phyloP scores from a whole-genome alignment of 2,329 filamentous ascomycete genomes.

The Beauveria medogensis region DNA sequence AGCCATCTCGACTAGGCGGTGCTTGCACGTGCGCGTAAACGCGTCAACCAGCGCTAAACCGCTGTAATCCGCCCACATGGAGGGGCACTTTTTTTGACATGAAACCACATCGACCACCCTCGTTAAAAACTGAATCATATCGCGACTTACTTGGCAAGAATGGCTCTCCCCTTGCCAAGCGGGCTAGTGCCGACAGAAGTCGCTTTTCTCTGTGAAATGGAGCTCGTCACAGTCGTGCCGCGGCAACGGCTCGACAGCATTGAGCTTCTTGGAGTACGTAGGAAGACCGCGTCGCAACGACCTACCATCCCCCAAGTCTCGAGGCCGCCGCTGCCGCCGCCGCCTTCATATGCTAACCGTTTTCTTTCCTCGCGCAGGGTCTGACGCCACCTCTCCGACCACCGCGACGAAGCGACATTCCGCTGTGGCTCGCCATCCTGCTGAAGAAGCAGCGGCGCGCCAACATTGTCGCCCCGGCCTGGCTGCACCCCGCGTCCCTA shows the following conservation, averaged over 20 bases:
- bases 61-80: background rate
- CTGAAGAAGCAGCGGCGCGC: constrained; percentile 90
- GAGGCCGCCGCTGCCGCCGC: background rate
- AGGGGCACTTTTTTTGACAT: background rate
- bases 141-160: constrained; percentile 16
- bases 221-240: constrained; percentile 85
- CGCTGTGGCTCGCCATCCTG: constrained; percentile 90
- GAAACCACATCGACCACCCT: background rate
- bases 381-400: constrained; percentile 68
- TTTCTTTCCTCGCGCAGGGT: constrained; percentile 48
- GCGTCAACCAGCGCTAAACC: too few species aligned
- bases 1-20: too few species aligned
- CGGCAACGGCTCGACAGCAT: constrained; percentile 84
- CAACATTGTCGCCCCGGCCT: constrained; percentile 85
- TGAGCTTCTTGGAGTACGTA: constrained; percentile 72
- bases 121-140: background rate
- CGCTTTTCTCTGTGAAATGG: constrained; percentile 95
- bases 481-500: constrained; percentile 73
- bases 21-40: too few species aligned
- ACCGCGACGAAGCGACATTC: constrained; percentile 69
- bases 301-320: constrained; percentile 10
- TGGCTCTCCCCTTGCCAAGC: constrained; percentile 43
- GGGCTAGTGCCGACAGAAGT: constrained; percentile 77
- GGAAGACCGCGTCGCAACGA: constrained; percentile 12
- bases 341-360: background rate